Base-by-base conservation (phyloP, 148 eudicot species). In the Pharnaceum exiguum region DNA sequence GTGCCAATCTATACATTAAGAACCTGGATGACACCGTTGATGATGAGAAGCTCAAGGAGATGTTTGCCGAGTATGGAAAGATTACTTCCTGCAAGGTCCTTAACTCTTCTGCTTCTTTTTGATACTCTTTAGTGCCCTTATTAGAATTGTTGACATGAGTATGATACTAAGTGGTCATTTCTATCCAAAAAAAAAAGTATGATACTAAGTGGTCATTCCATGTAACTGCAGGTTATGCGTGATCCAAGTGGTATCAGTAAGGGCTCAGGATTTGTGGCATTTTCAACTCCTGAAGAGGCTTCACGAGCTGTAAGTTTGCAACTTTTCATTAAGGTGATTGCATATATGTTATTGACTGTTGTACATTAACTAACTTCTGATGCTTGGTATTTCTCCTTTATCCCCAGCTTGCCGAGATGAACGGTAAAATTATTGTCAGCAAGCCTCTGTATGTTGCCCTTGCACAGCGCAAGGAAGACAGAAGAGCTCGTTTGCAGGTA, bases 381-480 rank as follows among this genome's bases (percentile, higher is more conserved):
- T 21, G 10, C 18, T 5, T 3, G 16, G 7, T 8, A 8, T 22
- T n/a, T 39, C 24, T 29, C 29, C 16, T 47, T 39, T 15, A 1
- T 3, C 26, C 46, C 1, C 78, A 89, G 93, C 93, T 89, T 63
- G 60, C 79, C 15, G 93, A 89, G 74, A 85, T 89, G 96, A 85
- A 89, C 57, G 93, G 96, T 1, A 85, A 85, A 71, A 82, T 89
- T 73, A 62, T 82, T 36, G 72, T 77, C 27, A 85, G 85, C 81
- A 89, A 89, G 66, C 96, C 96, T 15, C 74, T 89, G 40, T 89
- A 89, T 54, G 96, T 89, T 68, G 96, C 96, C 23, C 82, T 82
- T 70, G 93, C 93, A 21, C 94, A 89, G 60, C 71, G 94, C 13
- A 89, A 85, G 60, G 96, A 89, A 64, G 96, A 89, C 60, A 77